phyloP scores from a whole-genome alignment of 192 early-diverging fungal genomes.

The Podila verticillata region DNA sequence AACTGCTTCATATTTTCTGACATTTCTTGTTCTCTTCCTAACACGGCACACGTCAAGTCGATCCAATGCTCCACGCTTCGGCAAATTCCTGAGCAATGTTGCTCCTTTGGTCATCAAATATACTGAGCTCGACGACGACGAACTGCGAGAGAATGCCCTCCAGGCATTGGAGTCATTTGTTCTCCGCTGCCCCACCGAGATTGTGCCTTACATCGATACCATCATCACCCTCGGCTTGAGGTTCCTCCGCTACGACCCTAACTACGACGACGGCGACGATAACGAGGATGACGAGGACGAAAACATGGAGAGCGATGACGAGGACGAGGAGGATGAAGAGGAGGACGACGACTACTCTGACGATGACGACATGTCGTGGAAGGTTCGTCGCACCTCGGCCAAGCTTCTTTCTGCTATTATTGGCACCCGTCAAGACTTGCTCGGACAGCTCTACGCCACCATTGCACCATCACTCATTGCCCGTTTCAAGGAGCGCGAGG shows the following conservation, averaged over 20 bases:
- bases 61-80: slow-evolving; percentile 72
- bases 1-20: neutral
- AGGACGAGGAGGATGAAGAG: slow-evolving; percentile 71
- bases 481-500: slow-evolving; percentile 88
- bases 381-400: slow-evolving; percentile 84
- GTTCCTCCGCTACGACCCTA: slow-evolving; percentile 86
- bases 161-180: slow-evolving; percentile 84
- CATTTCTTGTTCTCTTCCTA: neutral
- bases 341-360: slow-evolving; percentile 84
- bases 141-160: slow-evolving; percentile 83
- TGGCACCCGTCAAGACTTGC: slow-evolving; percentile 74
- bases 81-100: slow-evolving; percentile 67
- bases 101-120: slow-evolving; percentile 72
- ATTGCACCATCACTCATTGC: slow-evolving; percentile 79
- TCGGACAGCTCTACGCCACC: slow-evolving; percentile 67
- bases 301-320: slow-evolving; percentile 67
- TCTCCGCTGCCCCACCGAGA: slow-evolving; percentile 80
- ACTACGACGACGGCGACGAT: slow-evolving; percentile 82
- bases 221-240: slow-evolving; percentile 70
- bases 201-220: slow-evolving; percentile 66
- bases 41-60: slow-evolving; percentile 60
- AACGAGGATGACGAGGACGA: slow-evolving; percentile 73
- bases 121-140: slow-evolving; percentile 74
- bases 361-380: slow-evolving; percentile 94
- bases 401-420: slow-evolving; percentile 77